A percentile compares a stretch with the other conserved stretches of the same genome.
These are phyloP conservation scores for Kurtzmaniella quercitrusa DNA, from an alignment of 1,139 yeast genomes.

Conservation along the genomic window DNA sequence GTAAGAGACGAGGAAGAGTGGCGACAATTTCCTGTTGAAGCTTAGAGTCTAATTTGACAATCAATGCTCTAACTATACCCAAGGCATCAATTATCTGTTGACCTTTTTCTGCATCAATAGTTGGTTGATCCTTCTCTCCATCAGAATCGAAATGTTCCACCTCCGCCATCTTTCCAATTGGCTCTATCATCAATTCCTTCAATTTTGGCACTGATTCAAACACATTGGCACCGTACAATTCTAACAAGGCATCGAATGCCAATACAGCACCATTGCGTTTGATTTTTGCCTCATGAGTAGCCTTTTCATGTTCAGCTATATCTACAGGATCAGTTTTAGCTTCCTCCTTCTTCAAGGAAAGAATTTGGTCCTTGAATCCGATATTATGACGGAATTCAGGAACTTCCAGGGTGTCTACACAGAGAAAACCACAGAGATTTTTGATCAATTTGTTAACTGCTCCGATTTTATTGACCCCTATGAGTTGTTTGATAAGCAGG, in stretches of 20 bases:
- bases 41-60: slow-evolving; percentile 54
- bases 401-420: slow-evolving; percentile 94
- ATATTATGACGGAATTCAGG: slow-evolving; percentile 83
- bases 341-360: slow-evolving; percentile 80
- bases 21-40: slow-evolving; percentile 49
- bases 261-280: slow-evolving; percentile 81
- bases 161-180: slow-evolving; percentile 39
- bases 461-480: slow-evolving; percentile 50
- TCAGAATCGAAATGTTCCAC: slow-evolving; percentile 40
- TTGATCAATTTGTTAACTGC: slow-evolving; percentile 87
- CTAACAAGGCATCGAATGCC: slow-evolving; percentile 57
- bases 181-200: slow-evolving; percentile 61
- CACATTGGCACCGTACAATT: slow-evolving; percentile 47
- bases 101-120: slow-evolving; percentile 58
- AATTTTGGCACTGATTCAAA: slow-evolving; percentile 68
- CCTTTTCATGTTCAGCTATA: slow-evolving; percentile 56
- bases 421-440: slow-evolving; percentile 85
- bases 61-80: slow-evolving; percentile 73
- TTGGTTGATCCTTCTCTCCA: slow-evolving; percentile 64
- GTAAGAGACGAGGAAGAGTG: slow-evolving; percentile 45
- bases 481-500: slow-evolving; percentile 54
- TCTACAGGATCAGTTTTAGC: slow-evolving; percentile 66
- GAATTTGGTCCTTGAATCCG: slow-evolving; percentile 49
- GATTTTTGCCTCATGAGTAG: slow-evolving; percentile 68
- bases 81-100: slow-evolving; percentile 71